Conservation (phyloP, 768 basidiomycete species). For the Leccinum sublutescens region DNA sequence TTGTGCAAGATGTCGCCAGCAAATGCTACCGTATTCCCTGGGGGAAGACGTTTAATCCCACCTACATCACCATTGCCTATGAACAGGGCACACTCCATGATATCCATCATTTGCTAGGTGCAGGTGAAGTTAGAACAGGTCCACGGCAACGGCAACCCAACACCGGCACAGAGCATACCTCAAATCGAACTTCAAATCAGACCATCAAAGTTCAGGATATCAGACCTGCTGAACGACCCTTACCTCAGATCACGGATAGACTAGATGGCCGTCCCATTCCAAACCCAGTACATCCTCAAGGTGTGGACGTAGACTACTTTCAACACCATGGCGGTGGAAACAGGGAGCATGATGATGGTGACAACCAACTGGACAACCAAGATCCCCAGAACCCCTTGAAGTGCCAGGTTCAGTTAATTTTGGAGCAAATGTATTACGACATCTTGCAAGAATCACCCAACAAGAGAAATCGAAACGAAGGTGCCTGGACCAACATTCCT, state of each 20-base stretch:
- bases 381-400: background rate
- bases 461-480: background rate
- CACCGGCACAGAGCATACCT: background rate
- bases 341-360: background rate
- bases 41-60: background rate
- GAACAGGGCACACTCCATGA: background rate
- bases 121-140: background rate
- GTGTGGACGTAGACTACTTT: conserved; percentile 7
- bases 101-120: background rate
- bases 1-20: background rate
- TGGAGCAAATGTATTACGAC: background rate
- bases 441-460: background rate
- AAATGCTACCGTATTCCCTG: background rate
- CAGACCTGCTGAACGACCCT: background rate
- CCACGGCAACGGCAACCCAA: too few relatives aligned
- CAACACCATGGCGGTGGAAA: background rate
- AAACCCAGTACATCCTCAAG: background rate
- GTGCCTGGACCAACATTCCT: background rate
- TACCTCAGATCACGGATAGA: background rate
- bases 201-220: background rate
- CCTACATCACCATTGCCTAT: background rate
- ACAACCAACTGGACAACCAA: background rate
- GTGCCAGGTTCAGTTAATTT: background rate
- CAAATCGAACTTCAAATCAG: background rate
- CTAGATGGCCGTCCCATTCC: background rate